These are phyloP conservation scores for Verticillium albo-atrum DNA, from an alignment of 2,329 filamentous ascomycete genomes.

Conservation along the genomic window DNA sequence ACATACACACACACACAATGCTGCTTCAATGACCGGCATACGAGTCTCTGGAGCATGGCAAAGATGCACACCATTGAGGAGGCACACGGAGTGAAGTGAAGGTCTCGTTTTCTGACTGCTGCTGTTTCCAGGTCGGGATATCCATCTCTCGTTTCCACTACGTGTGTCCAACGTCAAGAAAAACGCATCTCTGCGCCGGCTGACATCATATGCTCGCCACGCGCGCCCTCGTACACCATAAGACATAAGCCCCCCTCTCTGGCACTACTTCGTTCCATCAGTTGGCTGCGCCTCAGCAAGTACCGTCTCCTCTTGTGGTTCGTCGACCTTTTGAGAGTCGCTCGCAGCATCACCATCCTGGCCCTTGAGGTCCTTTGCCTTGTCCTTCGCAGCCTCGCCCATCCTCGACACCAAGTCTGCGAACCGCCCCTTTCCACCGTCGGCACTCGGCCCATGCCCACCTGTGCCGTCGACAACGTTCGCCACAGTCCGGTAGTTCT, in stretches of 20 bases:
- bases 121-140: background rate
- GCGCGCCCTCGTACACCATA: background rate
- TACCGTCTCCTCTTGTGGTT: background rate
- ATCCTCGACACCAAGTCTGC: conserved; percentile 9
- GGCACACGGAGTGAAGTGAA: too few relatives aligned
- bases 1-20: too few relatives aligned
- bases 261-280: background rate
- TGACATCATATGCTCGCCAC: too few relatives aligned
- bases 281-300: background rate
- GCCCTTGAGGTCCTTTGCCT: background rate
- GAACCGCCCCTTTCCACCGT: conserved; percentile 6
- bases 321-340: background rate
- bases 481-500: conserved; percentile 31
- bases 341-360: background rate
- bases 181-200: background rate
- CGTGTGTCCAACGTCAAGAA: background rate
- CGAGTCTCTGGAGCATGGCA: too few relatives aligned
- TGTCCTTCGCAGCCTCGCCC: background rate
- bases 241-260: background rate
- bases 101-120: too few relatives aligned
- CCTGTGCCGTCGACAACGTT: conserved; percentile 29
- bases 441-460: conserved; percentile 1
- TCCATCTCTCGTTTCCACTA: background rate
- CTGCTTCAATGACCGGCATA: too few relatives aligned
- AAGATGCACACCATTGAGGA: too few relatives aligned